phyloP scores from a whole-genome alignment of 2,329 filamentous ascomycete genomes.

The Phaeosphaeriaceae sp. region DNA sequence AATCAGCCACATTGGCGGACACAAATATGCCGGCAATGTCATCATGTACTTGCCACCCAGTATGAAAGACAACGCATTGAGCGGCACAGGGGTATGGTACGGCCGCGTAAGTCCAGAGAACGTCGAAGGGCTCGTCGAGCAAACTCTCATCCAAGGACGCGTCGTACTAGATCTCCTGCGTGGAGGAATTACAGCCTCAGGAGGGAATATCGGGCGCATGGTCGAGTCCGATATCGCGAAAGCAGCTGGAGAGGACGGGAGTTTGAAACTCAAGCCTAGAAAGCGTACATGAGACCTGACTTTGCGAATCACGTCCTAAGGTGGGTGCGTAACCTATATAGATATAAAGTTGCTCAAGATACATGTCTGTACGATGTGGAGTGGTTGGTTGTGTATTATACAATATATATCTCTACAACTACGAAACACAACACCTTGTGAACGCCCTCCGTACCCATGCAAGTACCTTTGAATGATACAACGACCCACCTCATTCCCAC shows the following conservation, averaged over 20 bases:
- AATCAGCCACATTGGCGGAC: constrained; percentile 82
- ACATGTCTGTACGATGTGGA: too few species aligned
- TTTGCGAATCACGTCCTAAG: not conserved
- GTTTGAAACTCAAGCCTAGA: constrained; percentile 30
- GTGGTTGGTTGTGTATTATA: not conserved
- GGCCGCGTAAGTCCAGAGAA: constrained; percentile 77
- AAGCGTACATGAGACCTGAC: not conserved
- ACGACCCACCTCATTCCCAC: not conserved
- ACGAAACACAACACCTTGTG: not conserved
- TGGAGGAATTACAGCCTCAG: constrained; percentile 63
- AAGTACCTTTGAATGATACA: too few species aligned
- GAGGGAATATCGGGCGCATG: constrained; percentile 35
- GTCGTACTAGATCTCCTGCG: constrained; percentile 76
- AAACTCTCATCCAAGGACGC: constrained; percentile 72
- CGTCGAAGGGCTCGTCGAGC: constrained; percentile 75
- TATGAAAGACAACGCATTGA: constrained; percentile 55
- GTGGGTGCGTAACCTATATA: too few species aligned
- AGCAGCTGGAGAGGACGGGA: constrained; percentile 33
- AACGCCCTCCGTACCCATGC: not conserved
- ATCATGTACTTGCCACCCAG: constrained; percentile 77
- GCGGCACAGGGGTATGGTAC: constrained; percentile 81
- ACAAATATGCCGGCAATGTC: constrained; percentile 86
- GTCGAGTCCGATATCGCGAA: constrained; percentile 42
- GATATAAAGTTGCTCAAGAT: not conserved
- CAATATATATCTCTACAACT: not conserved